Evolutionary conservation across 2,329 filamentous ascomycete genomes (phyloP).

Genomic region (Epichloe uncinata): DNA sequence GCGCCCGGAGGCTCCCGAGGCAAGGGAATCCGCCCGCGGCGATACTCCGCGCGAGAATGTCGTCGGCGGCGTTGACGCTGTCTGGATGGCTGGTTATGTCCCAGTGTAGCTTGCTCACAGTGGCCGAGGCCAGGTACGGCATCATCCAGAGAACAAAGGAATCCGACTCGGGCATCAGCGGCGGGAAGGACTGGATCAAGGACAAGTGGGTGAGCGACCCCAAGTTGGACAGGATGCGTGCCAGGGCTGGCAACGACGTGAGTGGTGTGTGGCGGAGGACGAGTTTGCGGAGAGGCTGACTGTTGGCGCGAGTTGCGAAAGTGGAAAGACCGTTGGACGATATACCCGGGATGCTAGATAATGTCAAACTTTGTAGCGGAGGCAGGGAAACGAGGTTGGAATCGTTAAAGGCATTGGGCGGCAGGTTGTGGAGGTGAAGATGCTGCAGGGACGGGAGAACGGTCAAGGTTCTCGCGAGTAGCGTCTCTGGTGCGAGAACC

Average conservation of each 20-base stretch:
- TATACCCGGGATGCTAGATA: constrained; percentile 43
- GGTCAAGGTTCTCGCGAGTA: constrained; percentile 37
- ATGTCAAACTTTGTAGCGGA: constrained; percentile 37
- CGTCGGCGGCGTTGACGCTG: constrained; percentile 37
- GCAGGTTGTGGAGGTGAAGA: constrained; percentile 45
- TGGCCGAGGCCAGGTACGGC: constrained; percentile 46
- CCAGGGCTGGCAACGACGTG: constrained; percentile 41
- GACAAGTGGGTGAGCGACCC: constrained; percentile 33
- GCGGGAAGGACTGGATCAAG: constrained; percentile 40
- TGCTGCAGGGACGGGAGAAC: constrained; percentile 41
- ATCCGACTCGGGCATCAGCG: constrained; percentile 40
- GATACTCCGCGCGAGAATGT: constrained; percentile 52
- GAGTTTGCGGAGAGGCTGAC: constrained; percentile 32
- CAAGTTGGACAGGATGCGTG: constrained; percentile 46
- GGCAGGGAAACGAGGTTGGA: constrained; percentile 40
- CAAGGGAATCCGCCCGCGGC: constrained; percentile 46
- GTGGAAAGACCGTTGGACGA: constrained; percentile 41
- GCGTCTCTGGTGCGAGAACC: constrained; percentile 35
- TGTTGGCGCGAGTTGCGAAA: constrained; percentile 38
- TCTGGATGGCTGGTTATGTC: constrained; percentile 42
- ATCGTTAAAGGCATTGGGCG: constrained; percentile 44
- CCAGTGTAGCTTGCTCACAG: constrained; percentile 46
- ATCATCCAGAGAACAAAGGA: constrained; percentile 45
- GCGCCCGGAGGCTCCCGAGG: constrained; percentile 46
- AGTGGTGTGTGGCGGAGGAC: constrained; percentile 44